These are phyloP conservation scores for Elymus sibiricus DNA, from an alignment of 176 grass and related monocot genomes.

Conservation along the genomic window DNA sequence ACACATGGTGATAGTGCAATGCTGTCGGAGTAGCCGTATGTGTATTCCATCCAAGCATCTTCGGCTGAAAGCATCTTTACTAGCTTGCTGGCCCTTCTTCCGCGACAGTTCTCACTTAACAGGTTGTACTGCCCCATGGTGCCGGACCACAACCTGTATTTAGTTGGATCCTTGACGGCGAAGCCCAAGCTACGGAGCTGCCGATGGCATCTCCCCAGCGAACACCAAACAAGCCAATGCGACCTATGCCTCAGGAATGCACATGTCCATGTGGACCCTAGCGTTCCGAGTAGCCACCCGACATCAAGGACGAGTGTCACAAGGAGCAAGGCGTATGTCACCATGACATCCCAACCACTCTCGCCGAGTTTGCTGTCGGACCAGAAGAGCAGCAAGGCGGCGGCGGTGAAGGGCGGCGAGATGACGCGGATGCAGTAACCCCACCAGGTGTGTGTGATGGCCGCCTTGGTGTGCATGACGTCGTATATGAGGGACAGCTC, in stretches of 20 bases:
- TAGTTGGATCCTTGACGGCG: neutral
- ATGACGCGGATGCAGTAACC: conserved; percentile 17
- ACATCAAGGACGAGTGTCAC: neutral
- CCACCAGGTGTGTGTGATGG: neutral
- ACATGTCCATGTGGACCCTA: neutral
- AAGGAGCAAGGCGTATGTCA: conserved; percentile 28
- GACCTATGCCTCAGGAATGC: neutral
- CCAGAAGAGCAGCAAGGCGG: neutral
- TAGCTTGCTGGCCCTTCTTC: neutral
- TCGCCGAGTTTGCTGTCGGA: neutral
- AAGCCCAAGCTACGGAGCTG: neutral
- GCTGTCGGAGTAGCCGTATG: neutral
- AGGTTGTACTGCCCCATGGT: neutral
- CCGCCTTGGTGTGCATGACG: too few species aligned
- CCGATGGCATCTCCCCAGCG: neutral
- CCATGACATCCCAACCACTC: neutral
- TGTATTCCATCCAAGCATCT: neutral
- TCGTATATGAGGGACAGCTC: too few species aligned
- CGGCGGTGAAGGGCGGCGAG: neutral
- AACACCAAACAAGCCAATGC: neutral
- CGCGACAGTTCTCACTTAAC: neutral
- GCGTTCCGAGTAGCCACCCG: neutral
- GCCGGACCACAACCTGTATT: neutral
- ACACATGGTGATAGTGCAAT: neutral
- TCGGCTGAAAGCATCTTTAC: neutral